Evolutionary conservation across 2,329 filamentous ascomycete species (phyloP).

Genomic region (Colletotrichum theobromicola): DNA sequence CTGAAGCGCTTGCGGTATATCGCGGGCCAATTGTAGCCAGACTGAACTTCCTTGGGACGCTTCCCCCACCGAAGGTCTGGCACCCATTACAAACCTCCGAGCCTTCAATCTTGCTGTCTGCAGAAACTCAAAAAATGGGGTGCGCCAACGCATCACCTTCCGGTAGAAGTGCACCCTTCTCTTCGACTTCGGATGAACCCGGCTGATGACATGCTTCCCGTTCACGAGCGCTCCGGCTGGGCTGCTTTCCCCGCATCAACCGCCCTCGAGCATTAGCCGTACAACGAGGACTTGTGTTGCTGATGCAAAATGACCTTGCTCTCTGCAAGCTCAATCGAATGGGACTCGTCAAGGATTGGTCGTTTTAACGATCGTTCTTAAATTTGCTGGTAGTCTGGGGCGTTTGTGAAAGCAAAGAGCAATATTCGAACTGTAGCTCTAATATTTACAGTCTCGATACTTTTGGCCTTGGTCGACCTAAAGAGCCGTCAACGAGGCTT

Average conservation of each 20-base stretch:
- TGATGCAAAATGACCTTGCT: background rate
- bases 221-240: background rate
- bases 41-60: background rate
- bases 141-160: background rate
- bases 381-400: background rate
- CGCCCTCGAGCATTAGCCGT: background rate
- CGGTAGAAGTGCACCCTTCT: background rate
- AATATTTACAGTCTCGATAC: background rate
- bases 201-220: slow-evolving; percentile 5
- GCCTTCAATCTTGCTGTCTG: background rate
- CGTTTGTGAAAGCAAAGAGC: background rate
- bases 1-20: background rate
- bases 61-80: background rate
- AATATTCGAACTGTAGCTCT: background rate
- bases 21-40: background rate
- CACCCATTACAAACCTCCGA: background rate
- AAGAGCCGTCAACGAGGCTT: background rate
- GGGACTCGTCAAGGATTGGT: no score
- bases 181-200: slow-evolving; percentile 17
- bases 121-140: slow-evolving; percentile 7
- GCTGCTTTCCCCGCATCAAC: background rate
- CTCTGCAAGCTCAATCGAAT: background rate
- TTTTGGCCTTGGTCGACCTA: background rate
- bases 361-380: background rate
- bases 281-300: background rate